Evolutionary conservation across 2,329 filamentous ascomycete genomes (phyloP), one percentile per base, ranked within the genome.

Genomic region (Fusarium mangiferae): DNA sequence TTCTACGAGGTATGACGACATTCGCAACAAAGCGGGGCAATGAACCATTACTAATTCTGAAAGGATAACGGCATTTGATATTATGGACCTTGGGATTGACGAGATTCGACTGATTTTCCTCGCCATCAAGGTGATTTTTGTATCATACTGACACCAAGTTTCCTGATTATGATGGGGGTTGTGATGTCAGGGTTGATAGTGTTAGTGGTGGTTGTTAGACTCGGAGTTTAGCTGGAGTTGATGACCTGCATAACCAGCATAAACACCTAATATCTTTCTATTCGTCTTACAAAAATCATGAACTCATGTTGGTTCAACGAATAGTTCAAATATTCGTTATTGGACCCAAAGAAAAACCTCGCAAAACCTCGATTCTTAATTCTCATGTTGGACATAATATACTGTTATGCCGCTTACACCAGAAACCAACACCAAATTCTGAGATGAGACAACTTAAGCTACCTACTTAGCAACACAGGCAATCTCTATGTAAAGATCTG

Each of bases 1-100:
- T 67, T 57, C 39, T 55, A 39, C 44, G 52, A 30, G 48, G 44
- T 58, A 74, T 74, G 72, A 74, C 72, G 72, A 74, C 72, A 74
- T 74, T 75, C 54, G 28, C 36, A 48, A 51, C 55, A 56, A 58
- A 65, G 72, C 65, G 72, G 72, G 72, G 72, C 61, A 56, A 36
- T 33, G 13, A 38, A 24, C 12, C 35, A 72, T 72, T 72, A 72
- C 68, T 66, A 69, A 71, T 73, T 54, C 24, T 42, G 28, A 61
- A 56, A 51, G 66, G 35, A 44, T 42, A 60, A 71, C 68, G 48
- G 52, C 66, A 71, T 66, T 38, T 36, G 35, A 26, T 62, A 33
- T 39, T 39, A 52, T 30, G 44, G 30, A 54, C 44, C 59, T 52
- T 39, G 15, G 26, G n/a, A 14, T 60, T 67, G 48, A 55, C 36